A percentile compares a stretch with the other conserved stretches of the same genome.
Conservation (phyloP, 1,284 basidiomycete species). For the Pyrrhoderma lamaoense region DNA sequence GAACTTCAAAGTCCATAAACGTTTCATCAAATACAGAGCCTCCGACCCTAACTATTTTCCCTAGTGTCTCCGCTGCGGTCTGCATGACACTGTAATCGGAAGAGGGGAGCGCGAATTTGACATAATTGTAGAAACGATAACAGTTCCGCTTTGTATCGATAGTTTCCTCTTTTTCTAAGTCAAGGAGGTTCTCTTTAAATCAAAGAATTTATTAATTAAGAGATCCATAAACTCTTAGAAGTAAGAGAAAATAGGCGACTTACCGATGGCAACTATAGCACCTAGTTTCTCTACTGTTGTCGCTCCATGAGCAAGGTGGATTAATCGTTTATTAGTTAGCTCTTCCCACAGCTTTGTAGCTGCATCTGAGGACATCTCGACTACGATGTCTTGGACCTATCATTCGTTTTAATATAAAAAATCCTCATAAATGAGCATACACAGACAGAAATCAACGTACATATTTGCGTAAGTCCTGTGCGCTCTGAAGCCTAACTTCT, state of each 20-base stretch:
- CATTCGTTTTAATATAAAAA: slow-evolving; percentile 8
- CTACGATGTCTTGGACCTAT: slow-evolving; percentile 62
- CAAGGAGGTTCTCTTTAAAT: slow-evolving; percentile 61
- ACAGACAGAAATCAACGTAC: slow-evolving; percentile 36
- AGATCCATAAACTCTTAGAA: slow-evolving; percentile 5
- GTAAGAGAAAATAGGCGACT: slow-evolving; percentile 23
- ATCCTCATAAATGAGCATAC: not conserved
- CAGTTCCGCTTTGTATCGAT: slow-evolving; percentile 71
- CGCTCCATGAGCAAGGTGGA: slow-evolving; percentile 78
- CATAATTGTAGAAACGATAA: slow-evolving; percentile 88
- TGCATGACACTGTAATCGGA: slow-evolving; percentile 85
- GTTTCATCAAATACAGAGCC: slow-evolving; percentile 78
- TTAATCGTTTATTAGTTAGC: slow-evolving; percentile 69
- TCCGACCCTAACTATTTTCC: slow-evolving; percentile 74
- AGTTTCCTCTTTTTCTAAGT: slow-evolving; percentile 65
- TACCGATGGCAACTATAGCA: slow-evolving; percentile 77
- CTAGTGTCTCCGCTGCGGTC: slow-evolving; percentile 79
- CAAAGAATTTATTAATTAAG: slow-evolving; percentile 19
- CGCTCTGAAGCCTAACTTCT: slow-evolving; percentile 57
- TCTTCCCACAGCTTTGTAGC: slow-evolving; percentile 78
- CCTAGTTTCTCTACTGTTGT: slow-evolving; percentile 72
- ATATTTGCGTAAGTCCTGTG: slow-evolving; percentile 63
- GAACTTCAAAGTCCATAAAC: slow-evolving; percentile 83
- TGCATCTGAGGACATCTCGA: slow-evolving; percentile 72
- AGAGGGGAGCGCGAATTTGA: slow-evolving; percentile 79